A percentile compares a stretch with the other conserved stretches of the same genome.
These are phyloP conservation scores for Hansenula sp. DNA, from an alignment of 1,139 yeast genomes.

Conservation along the genomic window DNA sequence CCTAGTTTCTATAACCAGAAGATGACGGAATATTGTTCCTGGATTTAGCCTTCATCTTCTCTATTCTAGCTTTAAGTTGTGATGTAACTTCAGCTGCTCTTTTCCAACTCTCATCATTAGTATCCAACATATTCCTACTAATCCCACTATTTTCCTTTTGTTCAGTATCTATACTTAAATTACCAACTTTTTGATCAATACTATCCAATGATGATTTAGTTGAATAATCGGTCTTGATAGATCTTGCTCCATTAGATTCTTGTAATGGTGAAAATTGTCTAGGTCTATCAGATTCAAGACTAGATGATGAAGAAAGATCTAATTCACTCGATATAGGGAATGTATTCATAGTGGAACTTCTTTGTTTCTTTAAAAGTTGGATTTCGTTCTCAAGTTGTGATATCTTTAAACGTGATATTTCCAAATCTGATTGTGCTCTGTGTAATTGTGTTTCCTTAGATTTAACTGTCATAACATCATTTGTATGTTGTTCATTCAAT, in stretches of 20 bases:
- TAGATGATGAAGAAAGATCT: constrained; percentile 14
- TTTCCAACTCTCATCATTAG: constrained; percentile 74
- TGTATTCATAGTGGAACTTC: constrained; percentile 23
- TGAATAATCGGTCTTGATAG: constrained; percentile 7
- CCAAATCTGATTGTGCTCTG: constrained; percentile 57
- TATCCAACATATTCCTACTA: constrained; percentile 28
- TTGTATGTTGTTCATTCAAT: constrained; percentile 46
- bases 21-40: constrained; percentile 20
- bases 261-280: constrained; percentile 13
- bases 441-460: constrained; percentile 65
- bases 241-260: constrained; percentile 12
- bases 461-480: constrained; percentile 47
- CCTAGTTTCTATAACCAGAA: constrained; percentile 6
- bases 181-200: constrained; percentile 19
- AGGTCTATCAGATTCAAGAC: constrained; percentile 9
- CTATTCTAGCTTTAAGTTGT: constrained; percentile 81
- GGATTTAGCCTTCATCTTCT: constrained; percentile 76
- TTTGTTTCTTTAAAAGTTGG: constrained; percentile 36
- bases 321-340: background rate
- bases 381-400: constrained; percentile 49
- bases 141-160: constrained; percentile 18
- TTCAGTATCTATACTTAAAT: constrained; percentile 17
- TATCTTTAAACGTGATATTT: constrained; percentile 44
- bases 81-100: constrained; percentile 88
- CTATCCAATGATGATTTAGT: constrained; percentile 10